Percentiles rank a stretch among this genome's conserved stretches.
Conservation (phyloP, 768 basidiomycete species). For the Suillus ampliporus region DNA sequence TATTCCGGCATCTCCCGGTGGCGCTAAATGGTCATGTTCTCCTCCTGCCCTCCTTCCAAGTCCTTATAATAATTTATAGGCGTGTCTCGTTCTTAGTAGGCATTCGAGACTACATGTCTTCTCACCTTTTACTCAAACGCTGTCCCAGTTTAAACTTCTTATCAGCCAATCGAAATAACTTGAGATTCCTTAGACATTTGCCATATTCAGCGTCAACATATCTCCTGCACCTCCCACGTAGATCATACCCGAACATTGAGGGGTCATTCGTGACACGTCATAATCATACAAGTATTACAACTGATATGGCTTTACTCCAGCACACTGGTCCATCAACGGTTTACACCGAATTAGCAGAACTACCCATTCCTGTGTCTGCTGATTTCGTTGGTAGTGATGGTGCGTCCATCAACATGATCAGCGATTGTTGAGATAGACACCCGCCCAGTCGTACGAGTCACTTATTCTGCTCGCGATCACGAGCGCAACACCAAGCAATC, state of each 20-base stretch:
- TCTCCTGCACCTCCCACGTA: too few relatives aligned
- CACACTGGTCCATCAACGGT: conserved; percentile 24
- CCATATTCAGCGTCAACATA: neutral
- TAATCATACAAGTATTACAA: too few relatives aligned
- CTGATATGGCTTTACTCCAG: conserved; percentile 23
- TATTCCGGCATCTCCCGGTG: conserved; percentile 5
- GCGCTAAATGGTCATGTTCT: neutral
- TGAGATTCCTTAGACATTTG: neutral
- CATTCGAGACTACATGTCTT: too few relatives aligned
- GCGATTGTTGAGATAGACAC: neutral
- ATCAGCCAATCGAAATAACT: neutral
- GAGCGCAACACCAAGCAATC: conserved; percentile 52
- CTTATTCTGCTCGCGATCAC: conserved; percentile 57
- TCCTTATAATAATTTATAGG: neutral
- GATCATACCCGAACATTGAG: too few relatives aligned
- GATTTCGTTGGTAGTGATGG: conserved; percentile 33
- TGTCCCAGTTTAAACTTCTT: neutral
- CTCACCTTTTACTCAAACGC: too few relatives aligned
- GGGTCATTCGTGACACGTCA: too few relatives aligned
- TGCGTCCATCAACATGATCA: neutral
- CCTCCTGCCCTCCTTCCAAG: conserved; percentile 15
- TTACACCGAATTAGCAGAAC: conserved; percentile 46
- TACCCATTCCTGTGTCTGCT: conserved; percentile 45
- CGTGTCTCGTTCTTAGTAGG: too few relatives aligned
- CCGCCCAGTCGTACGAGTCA: conserved; percentile 47